Evolutionary conservation across 441 rosid genomes (phyloP).

Genomic region (Hypseocharis bilobata): DNA sequence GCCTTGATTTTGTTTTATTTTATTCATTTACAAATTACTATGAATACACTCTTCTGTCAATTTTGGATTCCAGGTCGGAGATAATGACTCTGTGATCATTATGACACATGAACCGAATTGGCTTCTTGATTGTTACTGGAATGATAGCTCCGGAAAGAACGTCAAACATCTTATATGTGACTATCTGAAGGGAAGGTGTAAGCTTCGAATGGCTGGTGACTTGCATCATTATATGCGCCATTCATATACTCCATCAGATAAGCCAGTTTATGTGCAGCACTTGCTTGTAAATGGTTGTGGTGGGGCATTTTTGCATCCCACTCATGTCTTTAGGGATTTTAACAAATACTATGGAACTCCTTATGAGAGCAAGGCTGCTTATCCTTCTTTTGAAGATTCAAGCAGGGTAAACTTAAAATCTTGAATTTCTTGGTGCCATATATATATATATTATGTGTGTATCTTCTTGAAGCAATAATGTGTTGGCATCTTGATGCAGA

Average conservation of each 20-base stretch:
- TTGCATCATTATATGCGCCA: conserved; percentile 98
- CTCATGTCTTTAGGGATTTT: conserved; percentile 79
- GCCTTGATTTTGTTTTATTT: neutral
- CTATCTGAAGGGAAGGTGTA: conserved; percentile 82
- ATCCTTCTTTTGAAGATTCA: conserved; percentile 94
- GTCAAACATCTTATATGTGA: conserved; percentile 71
- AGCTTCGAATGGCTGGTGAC: conserved; percentile 93
- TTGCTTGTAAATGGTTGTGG: conserved; percentile 97
- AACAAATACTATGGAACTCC: conserved; percentile 49
- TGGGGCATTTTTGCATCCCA: conserved; percentile 97
- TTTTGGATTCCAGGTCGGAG: conserved; percentile 49
- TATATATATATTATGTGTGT: no score
- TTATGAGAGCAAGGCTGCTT: conserved; percentile 76
- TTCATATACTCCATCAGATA: conserved; percentile 66
- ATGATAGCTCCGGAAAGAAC: conserved; percentile 65
- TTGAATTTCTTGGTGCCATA: conserved; percentile 12
- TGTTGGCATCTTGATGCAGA: conserved; percentile 40
- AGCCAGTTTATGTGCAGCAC: conserved; percentile 72
- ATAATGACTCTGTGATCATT: conserved; percentile 67
- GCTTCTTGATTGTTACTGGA: conserved; percentile 99
- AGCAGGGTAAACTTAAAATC: conserved; percentile 55
- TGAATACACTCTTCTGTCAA: neutral
- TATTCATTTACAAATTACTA: no score
- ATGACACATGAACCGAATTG: conserved; percentile 95
- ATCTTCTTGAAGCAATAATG: conserved; percentile 11